Evolutionary conservation across 2,329 filamentous ascomycete genomes (phyloP), one percentile per base, ranked within the genome.

Genomic region (Pseudogymnoascus destructans): DNA sequence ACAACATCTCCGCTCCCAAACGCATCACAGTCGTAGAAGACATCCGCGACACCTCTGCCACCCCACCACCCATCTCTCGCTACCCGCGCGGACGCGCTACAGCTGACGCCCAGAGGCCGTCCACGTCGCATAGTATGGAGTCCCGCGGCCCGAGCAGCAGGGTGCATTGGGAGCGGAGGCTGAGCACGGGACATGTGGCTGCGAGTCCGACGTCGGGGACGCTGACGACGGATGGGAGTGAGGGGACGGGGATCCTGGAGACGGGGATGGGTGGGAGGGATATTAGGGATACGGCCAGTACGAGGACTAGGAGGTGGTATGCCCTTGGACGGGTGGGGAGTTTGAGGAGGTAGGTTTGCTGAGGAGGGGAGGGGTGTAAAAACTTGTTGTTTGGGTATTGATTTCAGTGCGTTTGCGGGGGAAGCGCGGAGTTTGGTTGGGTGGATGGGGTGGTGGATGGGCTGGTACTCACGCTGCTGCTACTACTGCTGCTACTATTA

Each of bases 291-390:
- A 38, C 30, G 9, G 35, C 54, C 1, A 38, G 30, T 21, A 38
- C 54, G 54, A 56, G 54, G 54, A 56, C 54, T 15, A 56, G 33
- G 54, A 56, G 33, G 54, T 56, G 54, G 54, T 56, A 35, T 56
- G 33, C 30, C 33, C 54, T 56, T 21, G 33, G 33, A 3, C 13
- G 54, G 30, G 42, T 49, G n/a, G 42, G 42, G 42, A 49, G 42
- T 49, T 30, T 49, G 42, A 49, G 42, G 23, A 27, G 23, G 15
- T 49, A 30, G 8, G 42, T 11, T 11, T 8, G 7, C n/a, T n/a
- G n/a, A n/a, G n/a, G n/a, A 5, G 3, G 23, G 19, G 23, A 8
- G 23, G 6, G n/a, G 23, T 10, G 23, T 49, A 30, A 49, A 38
- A 27, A 49, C 21, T 15, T 40, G 36, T 19, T 40, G 3, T 8